A percentile compares a stretch with the other conserved stretches of the same genome.
Evolutionary conservation across 73 alveolate species (phyloP).

Genomic region (Breviolum minutum): DNA sequence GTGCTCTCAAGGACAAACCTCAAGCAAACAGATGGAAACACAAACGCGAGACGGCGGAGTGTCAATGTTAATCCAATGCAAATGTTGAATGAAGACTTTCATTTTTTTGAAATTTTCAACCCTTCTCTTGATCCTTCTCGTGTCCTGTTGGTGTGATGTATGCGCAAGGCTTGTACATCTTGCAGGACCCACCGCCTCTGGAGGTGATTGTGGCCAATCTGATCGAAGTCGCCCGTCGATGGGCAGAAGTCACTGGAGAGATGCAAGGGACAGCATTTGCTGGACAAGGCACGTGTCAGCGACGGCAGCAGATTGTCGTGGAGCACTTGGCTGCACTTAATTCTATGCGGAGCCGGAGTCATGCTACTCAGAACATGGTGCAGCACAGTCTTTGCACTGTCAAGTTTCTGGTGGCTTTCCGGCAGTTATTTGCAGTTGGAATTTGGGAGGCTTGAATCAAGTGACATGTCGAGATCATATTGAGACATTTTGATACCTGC

Average conservation of each 20-base stretch:
- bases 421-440: not conserved
- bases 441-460: not conserved
- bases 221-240: constrained; percentile 47
- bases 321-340: constrained; percentile 49
- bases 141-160: not conserved
- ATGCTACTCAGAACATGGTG: constrained; percentile 55
- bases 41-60: no score
- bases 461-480: not conserved
- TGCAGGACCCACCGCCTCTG: constrained; percentile 75
- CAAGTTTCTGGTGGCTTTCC: constrained; percentile 36
- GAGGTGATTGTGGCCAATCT: constrained; percentile 58
- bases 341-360: constrained; percentile 31
- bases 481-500: no score
- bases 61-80: no score
- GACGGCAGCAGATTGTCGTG: constrained; percentile 10
- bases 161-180: not conserved
- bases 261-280: not conserved
- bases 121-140: no score
- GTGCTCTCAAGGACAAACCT: constrained; percentile 20
- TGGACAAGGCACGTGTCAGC: not conserved
- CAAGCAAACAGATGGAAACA: not conserved
- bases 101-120: no score
- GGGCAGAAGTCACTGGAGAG: not conserved
- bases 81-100: no score
- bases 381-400: constrained; percentile 55